Conservation (phyloP, 192 early-diverging fungal genomes). For the Globomyces pollinis-pini region DNA sequence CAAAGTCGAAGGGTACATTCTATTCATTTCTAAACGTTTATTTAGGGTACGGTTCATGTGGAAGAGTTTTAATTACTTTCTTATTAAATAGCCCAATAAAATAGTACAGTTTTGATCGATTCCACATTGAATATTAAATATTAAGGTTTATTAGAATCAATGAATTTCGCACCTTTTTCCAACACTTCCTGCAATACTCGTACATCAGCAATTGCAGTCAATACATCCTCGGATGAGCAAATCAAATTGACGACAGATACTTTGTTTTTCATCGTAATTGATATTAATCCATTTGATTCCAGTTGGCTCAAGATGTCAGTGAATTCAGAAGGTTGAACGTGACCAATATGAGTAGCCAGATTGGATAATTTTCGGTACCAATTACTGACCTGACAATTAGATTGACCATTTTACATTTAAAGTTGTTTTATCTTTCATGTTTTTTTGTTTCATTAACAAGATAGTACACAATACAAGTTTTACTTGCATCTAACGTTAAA, state of each 20-base stretch:
- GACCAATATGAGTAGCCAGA: slow-evolving; percentile 41
- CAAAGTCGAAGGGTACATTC: too few species aligned
- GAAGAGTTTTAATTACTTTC: too few species aligned
- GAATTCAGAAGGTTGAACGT: slow-evolving; percentile 69
- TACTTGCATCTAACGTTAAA: slow-evolving; percentile 75
- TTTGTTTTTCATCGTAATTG: slow-evolving; percentile 29
- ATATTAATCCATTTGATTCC: slow-evolving; percentile 65
- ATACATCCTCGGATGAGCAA: slow-evolving; percentile 15
- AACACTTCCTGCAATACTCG: slow-evolving; percentile 12
- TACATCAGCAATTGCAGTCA: slow-evolving; percentile 4
- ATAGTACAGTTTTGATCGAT: too few species aligned
- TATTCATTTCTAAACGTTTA: too few species aligned
- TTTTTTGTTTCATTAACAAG: slow-evolving; percentile 39
- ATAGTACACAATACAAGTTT: slow-evolving; percentile 65
- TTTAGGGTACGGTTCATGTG: too few species aligned
- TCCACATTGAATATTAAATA: too few species aligned
- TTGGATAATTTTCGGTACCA: slow-evolving; percentile 54
- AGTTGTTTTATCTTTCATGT: slow-evolving; percentile 36
- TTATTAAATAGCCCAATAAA: too few species aligned
- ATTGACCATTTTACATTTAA: slow-evolving; percentile 34
- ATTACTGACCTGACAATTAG: slow-evolving; percentile 38
- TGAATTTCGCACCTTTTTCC: slow-evolving; percentile 4
- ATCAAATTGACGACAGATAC: neutral
- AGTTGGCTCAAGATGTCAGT: slow-evolving; percentile 64
- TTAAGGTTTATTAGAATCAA: too few species aligned